Evolutionary conservation across 202 grass and related monocot species (phyloP).

Genomic region (Setaria italica): DNA sequence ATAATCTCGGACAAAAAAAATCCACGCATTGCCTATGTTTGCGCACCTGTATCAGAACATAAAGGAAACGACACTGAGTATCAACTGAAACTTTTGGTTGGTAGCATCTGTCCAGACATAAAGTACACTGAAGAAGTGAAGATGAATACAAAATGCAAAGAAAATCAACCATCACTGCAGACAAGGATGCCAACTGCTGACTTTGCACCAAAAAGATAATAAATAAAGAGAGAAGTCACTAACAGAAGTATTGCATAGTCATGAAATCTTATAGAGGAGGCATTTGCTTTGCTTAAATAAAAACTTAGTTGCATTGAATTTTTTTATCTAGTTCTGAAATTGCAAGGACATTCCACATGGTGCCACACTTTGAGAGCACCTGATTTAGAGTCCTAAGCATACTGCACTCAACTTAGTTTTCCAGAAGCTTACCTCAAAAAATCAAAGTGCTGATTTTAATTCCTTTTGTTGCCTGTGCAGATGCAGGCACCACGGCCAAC

Average conservation of each 20-base stretch:
- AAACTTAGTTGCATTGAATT: too few relatives aligned
- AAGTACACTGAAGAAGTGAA: background rate
- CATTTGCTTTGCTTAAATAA: too few relatives aligned
- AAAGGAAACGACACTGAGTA: background rate
- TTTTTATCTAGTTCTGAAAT: too few relatives aligned
- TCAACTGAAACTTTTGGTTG: background rate
- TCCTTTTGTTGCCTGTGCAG: too few relatives aligned
- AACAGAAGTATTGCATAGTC: background rate
- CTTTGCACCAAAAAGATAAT: background rate
- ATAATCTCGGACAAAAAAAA: constrained; percentile 42
- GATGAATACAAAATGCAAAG: constrained; percentile 1
- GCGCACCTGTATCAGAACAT: constrained; percentile 62
- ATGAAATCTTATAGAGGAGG: too few relatives aligned
- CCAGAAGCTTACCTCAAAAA: too few relatives aligned
- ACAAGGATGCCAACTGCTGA: background rate
- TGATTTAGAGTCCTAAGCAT: too few relatives aligned
- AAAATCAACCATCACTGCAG: constrained; percentile 8
- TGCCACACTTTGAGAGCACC: too few relatives aligned
- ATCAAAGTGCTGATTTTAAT: too few relatives aligned
- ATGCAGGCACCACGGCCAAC: too few relatives aligned
- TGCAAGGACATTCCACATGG: too few relatives aligned
- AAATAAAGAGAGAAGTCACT: background rate
- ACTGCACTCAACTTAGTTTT: too few relatives aligned
- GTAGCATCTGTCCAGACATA: constrained; percentile 14
- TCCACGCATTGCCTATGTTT: constrained; percentile 52